Base-by-base conservation (phyloP, 768 basidiomycete genomes). In the Sistotremastrum niveocremeum region DNA sequence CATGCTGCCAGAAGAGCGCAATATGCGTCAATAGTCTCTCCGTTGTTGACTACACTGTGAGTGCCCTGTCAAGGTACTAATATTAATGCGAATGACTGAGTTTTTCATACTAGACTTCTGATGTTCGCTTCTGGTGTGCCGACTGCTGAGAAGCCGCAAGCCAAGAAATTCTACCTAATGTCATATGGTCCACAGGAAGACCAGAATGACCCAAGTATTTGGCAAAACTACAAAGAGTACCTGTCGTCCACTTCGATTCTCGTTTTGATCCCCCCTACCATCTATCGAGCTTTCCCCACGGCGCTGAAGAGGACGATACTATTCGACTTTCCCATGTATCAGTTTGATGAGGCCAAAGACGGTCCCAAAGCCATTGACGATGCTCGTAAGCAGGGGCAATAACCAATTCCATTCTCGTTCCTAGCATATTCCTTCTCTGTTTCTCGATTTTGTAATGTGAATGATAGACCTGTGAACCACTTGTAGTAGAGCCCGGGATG, bases 51-150 rank as follows among this genome's bases (percentile, higher is more conserved):
- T 3, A 66, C 74, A 50, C 42, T 81, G 77, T 80, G 52, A 50
- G 76, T 56, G 44, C 3, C 28, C 49, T 42, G n/a, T 31, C 6
- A 31, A 9, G 28, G 11, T 34, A 9, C 44, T 2, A 20, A 2
- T 20, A 20, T 20, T 20, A 20, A 20, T 20, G 20, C 20, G 20
- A 20, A 11, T 28, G 11, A 11, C 43, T 7, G 39, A 12, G n/a
- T 51, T 12, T 39, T 41, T n/a, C 29, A 30, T 8, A 47, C 11
- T 44, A 76, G 76, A 31, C 54, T 79, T 3, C 65, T 80, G 11
- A 69, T 84, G 64, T 82, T 81, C 61, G 75, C 65, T 4, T 79
- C 78, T 7, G 82, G 81, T 6, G 55, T 84, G n/a, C 81, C 80
- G 0, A 76, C 76, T 0, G 78, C 77, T 4, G 79, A 81, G 58